phyloP scores from a whole-genome alignment of 2,329 filamentous ascomycete species.

The Thelonectria discophora region DNA sequence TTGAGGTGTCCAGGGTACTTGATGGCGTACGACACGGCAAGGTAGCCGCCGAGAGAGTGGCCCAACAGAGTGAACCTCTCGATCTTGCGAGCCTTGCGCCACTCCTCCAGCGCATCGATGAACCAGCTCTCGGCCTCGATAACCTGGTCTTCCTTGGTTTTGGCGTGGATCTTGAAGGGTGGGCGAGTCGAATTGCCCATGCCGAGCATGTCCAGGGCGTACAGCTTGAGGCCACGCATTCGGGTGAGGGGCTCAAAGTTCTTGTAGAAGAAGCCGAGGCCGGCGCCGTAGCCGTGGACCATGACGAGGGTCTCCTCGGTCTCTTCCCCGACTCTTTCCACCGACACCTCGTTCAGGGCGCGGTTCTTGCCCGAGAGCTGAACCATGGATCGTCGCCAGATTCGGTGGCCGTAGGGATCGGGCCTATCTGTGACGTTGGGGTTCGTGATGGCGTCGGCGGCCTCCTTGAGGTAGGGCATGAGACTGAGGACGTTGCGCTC shows the following conservation, averaged over 20 bases:
- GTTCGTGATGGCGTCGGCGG: conserved; percentile 71
- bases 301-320: conserved; percentile 90
- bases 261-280: conserved; percentile 97
- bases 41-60: conserved; percentile 93
- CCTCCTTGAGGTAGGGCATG: conserved; percentile 82
- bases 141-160: conserved; percentile 81
- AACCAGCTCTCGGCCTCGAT: conserved; percentile 95
- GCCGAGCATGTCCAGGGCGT: conserved; percentile 92
- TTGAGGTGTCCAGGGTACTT: conserved; percentile 96
- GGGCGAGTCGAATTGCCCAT: conserved; percentile 92
- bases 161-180: conserved; percentile 83
- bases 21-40: conserved; percentile 92
- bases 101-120: conserved; percentile 94
- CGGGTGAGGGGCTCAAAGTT: conserved; percentile 92
- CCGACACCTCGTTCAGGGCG: conserved; percentile 89
- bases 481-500: conserved; percentile 89
- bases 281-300: conserved; percentile 95
- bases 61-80: conserved; percentile 93
- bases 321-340: conserved; percentile 82
- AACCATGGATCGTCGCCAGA: conserved; percentile 89
- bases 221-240: conserved; percentile 83
- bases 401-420: conserved; percentile 85
- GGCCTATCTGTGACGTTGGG: conserved; percentile 55
- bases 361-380: conserved; percentile 85
- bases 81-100: conserved; percentile 87